These are phyloP conservation scores for Globisporangium nunn DNA, from an alignment of 352 stramenopile species.

Conservation along the genomic window DNA sequence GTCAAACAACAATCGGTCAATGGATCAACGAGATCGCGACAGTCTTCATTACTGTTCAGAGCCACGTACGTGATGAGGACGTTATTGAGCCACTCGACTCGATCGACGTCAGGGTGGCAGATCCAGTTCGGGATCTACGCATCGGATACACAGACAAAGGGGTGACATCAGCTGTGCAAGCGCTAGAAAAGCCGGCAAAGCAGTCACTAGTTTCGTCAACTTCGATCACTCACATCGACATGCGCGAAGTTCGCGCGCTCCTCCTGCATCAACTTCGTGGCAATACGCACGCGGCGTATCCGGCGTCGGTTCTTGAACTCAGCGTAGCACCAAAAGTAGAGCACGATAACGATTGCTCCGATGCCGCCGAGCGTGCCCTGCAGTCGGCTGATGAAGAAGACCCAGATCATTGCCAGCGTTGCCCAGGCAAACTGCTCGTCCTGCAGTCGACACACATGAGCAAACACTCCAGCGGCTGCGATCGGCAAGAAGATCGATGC, in stretches of 20 bases:
- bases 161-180: background rate
- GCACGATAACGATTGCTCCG: slow-evolving; percentile 20
- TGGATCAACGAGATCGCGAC: background rate
- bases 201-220: background rate
- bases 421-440: slow-evolving; percentile 23
- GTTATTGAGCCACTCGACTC: slow-evolving; percentile 76
- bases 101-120: slow-evolving; percentile 54
- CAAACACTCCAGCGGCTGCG: slow-evolving; percentile 32
- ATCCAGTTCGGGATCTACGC: slow-evolving; percentile 46
- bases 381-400: slow-evolving; percentile 29
- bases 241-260: slow-evolving; percentile 26
- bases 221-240: slow-evolving; percentile 16
- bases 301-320: slow-evolving; percentile 38
- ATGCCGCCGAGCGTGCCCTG: slow-evolving; percentile 43
- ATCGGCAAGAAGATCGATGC: slow-evolving; percentile 60
- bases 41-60: background rate
- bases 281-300: slow-evolving; percentile 14
- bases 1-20: background rate
- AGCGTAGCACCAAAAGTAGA: slow-evolving; percentile 53
- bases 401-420: slow-evolving; percentile 20
- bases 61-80: slow-evolving; percentile 39
- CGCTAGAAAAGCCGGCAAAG: background rate
- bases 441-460: slow-evolving; percentile 22
- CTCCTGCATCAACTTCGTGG: slow-evolving; percentile 16
- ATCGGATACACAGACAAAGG: background rate